Percentiles rank a stretch among this genome's conserved stretches.
Evolutionary conservation across 2,329 filamentous ascomycete genomes (phyloP).

Genomic region (Hypoxylon sp.): DNA sequence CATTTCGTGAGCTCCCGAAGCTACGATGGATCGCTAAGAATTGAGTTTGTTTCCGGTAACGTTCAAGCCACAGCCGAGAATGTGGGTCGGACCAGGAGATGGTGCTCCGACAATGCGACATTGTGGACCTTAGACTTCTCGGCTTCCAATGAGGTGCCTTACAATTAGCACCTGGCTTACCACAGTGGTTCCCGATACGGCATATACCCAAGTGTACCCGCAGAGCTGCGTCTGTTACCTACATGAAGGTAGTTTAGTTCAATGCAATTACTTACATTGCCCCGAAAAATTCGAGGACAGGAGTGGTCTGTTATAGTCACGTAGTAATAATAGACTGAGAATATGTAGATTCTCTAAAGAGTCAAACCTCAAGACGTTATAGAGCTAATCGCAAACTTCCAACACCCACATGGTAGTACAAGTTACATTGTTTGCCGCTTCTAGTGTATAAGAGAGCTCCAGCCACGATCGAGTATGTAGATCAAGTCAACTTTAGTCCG

Average conservation of each 20-base stretch:
- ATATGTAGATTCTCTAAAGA: neutral
- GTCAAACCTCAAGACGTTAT: neutral
- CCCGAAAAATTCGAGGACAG: neutral
- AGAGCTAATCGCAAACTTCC: neutral
- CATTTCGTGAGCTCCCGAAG: constrained; percentile 31
- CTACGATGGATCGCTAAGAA: constrained; percentile 15
- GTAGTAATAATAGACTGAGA: neutral
- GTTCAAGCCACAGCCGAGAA: constrained; percentile 35
- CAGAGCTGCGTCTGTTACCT: constrained; percentile 7
- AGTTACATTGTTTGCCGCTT: constrained; percentile 4
- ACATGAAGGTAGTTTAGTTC: neutral
- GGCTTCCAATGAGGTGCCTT: constrained; percentile 32
- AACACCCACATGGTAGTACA: neutral
- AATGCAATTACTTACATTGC: constrained; percentile 1
- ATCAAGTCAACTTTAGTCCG: constrained; percentile 2
- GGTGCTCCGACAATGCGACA: constrained; percentile 38
- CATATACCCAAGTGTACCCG: constrained; percentile 24
- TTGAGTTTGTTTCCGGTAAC: constrained; percentile 32
- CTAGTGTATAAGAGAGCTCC: constrained; percentile 6
- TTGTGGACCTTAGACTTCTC: constrained; percentile 23
- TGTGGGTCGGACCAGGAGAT: constrained; percentile 24
- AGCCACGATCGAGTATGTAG: constrained; percentile 29
- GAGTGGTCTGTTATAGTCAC: neutral
- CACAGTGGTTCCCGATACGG: constrained; percentile 6
- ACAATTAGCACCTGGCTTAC: constrained; percentile 29